Evolutionary conservation across 768 basidiomycete species (phyloP).

Genomic region (Mycena belliarum): DNA sequence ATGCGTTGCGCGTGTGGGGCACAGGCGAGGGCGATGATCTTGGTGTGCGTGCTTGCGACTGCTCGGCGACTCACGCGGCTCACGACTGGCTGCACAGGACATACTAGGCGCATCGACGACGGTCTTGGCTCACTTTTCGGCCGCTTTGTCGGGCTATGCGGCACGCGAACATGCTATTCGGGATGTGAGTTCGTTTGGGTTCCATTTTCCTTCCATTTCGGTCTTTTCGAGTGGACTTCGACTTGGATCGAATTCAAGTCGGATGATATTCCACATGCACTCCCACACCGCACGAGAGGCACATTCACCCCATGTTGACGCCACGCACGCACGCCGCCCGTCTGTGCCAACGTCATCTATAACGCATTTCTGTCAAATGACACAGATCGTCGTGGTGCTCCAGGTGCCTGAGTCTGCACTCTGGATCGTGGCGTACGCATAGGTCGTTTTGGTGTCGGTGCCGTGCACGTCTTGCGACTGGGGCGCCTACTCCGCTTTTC

Average conservation of each 20-base stretch:
- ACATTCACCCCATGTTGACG: too few species aligned
- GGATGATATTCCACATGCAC: too few species aligned
- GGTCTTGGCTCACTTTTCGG: conserved; percentile 66
- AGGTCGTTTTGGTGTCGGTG: too few species aligned
- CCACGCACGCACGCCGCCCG: too few species aligned
- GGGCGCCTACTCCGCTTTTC: background rate
- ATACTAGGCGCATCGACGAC: conserved; percentile 69
- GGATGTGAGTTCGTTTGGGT: conserved; percentile 28
- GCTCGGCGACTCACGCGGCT: too few species aligned
- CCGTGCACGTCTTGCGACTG: too few species aligned
- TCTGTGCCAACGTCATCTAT: background rate
- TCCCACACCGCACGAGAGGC: too few species aligned
- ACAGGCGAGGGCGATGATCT: conserved; percentile 83
- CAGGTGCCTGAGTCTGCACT: too few species aligned
- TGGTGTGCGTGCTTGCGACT: conserved; percentile 46
- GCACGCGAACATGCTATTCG: conserved; percentile 70
- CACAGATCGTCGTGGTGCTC: too few species aligned
- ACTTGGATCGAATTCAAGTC: too few species aligned
- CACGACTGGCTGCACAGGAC: conserved; percentile 48
- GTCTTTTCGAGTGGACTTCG: too few species aligned
- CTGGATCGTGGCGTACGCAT: too few species aligned
- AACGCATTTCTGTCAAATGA: background rate
- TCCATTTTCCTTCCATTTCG: background rate
- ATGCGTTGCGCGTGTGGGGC: conserved; percentile 74
- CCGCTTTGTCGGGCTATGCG: conserved; percentile 69